Evolutionary conservation across 805 yeast species (phyloP).

Genomic region (Barnettozyma sucrosica): DNA sequence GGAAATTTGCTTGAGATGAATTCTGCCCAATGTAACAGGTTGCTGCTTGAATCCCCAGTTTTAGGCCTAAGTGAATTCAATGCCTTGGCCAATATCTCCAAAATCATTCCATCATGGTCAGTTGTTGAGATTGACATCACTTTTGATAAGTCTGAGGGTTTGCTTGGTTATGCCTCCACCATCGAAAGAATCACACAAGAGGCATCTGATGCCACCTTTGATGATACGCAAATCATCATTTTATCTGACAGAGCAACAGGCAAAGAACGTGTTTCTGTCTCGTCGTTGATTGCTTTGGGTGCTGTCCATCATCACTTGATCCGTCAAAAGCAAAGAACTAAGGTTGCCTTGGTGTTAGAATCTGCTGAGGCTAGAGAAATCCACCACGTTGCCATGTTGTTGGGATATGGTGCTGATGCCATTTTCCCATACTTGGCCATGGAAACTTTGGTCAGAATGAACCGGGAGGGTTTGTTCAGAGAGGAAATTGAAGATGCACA

Average conservation of each 20-base stretch:
- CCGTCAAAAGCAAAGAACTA: slow-evolving; percentile 91
- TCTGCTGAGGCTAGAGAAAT: slow-evolving; percentile 97
- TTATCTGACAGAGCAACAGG: slow-evolving; percentile 65
- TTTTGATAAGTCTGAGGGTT: slow-evolving; percentile 75
- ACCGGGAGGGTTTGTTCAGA: slow-evolving; percentile 67
- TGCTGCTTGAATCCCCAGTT: slow-evolving; percentile 78
- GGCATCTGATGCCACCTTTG: slow-evolving; percentile 79
- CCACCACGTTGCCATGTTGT: slow-evolving; percentile 88
- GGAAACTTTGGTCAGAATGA: slow-evolving; percentile 83
- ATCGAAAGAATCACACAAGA: slow-evolving; percentile 82
- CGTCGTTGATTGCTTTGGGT: slow-evolving; percentile 90
- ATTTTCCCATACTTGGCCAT: slow-evolving; percentile 90
- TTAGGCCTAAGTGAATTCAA: slow-evolving; percentile 65
- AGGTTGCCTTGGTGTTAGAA: slow-evolving; percentile 86
- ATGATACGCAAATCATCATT: slow-evolving; percentile 66
- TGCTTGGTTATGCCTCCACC: slow-evolving; percentile 77
- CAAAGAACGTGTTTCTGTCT: slow-evolving; percentile 65
- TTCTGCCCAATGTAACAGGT: slow-evolving; percentile 85
- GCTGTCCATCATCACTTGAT: slow-evolving; percentile 96
- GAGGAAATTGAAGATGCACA: slow-evolving; percentile 50
- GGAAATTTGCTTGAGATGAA: slow-evolving; percentile 92
- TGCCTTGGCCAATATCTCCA: slow-evolving; percentile 67
- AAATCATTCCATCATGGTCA: slow-evolving; percentile 83
- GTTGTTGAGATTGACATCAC: slow-evolving; percentile 82
- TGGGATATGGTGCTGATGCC: slow-evolving; percentile 98